Percentiles rank a stretch among this genome's conserved stretches.
Evolutionary conservation across 163 green algal genomes (phyloP).

Genomic region (Chlorella variabilis): DNA sequence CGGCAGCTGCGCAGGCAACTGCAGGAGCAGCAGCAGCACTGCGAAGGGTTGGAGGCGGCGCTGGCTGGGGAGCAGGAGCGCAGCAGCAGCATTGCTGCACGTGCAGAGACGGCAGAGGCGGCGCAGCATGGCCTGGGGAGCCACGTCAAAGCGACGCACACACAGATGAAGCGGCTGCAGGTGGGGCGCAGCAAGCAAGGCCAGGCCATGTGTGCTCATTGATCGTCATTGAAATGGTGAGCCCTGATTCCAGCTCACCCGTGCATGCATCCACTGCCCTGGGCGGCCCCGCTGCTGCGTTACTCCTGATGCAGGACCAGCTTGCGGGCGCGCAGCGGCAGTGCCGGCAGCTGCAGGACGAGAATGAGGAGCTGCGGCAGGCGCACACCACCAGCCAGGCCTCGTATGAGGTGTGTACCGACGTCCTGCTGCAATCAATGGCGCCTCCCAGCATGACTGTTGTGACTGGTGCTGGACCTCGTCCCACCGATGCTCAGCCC

Average conservation of each 20-base stretch:
- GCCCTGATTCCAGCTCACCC: too few species aligned
- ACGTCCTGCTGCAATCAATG: too few species aligned
- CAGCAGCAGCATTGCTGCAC: conserved; percentile 7
- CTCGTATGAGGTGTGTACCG: background rate
- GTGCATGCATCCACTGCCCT: too few species aligned
- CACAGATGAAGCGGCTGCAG: conserved; percentile 36
- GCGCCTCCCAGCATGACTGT: too few species aligned
- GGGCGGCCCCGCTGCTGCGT: background rate
- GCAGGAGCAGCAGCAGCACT: conserved; percentile 7
- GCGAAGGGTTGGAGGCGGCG: conserved; percentile 22
- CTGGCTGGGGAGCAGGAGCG: conserved; percentile 18
- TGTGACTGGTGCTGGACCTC: too few species aligned
- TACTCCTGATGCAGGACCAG: conserved; percentile 5
- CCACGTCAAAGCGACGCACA: conserved; percentile 26
- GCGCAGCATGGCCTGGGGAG: conserved; percentile 31
- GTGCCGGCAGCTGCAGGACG: background rate
- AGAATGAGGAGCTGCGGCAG: background rate
- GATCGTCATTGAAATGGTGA: too few species aligned
- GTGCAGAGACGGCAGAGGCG: conserved; percentile 6
- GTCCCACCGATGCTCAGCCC: too few species aligned
- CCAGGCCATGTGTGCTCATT: too few species aligned
- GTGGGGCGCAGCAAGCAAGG: background rate
- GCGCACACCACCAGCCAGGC: background rate
- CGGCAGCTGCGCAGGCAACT: conserved; percentile 9
- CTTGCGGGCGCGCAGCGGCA: background rate